phyloP scores from a whole-genome alignment of 1,284 basidiomycete species.

The Ustilago bromivora region DNA sequence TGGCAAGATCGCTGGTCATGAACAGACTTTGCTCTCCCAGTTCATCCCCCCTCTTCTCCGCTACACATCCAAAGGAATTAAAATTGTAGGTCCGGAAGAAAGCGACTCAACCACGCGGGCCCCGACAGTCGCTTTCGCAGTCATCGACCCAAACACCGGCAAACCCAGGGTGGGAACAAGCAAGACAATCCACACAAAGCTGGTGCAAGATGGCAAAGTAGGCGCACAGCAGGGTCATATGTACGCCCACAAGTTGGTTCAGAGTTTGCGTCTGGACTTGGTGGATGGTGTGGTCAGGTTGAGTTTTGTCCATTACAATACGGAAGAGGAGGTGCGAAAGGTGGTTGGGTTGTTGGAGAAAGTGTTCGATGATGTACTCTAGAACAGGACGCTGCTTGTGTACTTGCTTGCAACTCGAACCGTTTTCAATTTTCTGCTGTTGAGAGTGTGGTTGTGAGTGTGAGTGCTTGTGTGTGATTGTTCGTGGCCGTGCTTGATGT shows the following conservation, averaged over 20 bases:
- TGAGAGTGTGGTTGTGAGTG: too few species aligned
- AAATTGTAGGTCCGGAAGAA: constrained; percentile 76
- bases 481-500: too few species aligned
- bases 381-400: not conserved
- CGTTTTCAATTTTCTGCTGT: too few species aligned
- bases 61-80: constrained; percentile 70
- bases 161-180: constrained; percentile 73
- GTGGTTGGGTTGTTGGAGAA: constrained; percentile 73
- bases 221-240: constrained; percentile 82
- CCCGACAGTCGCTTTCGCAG: constrained; percentile 80
- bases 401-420: too few species aligned
- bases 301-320: constrained; percentile 85
- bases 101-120: constrained; percentile 69
- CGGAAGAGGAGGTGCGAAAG: constrained; percentile 77
- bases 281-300: constrained; percentile 79
- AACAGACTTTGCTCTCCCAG: constrained; percentile 71
- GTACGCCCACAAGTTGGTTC: constrained; percentile 79
- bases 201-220: constrained; percentile 75
- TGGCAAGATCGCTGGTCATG: constrained; percentile 72
- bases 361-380: constrained; percentile 59
- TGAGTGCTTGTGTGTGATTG: too few species aligned
- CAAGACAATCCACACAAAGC: constrained; percentile 74
- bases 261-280: constrained; percentile 69
- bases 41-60: constrained; percentile 72
- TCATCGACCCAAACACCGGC: constrained; percentile 69